Base-by-base conservation (phyloP, 2,329 filamentous ascomycete species). In the Lecanicillium sp. region DNA sequence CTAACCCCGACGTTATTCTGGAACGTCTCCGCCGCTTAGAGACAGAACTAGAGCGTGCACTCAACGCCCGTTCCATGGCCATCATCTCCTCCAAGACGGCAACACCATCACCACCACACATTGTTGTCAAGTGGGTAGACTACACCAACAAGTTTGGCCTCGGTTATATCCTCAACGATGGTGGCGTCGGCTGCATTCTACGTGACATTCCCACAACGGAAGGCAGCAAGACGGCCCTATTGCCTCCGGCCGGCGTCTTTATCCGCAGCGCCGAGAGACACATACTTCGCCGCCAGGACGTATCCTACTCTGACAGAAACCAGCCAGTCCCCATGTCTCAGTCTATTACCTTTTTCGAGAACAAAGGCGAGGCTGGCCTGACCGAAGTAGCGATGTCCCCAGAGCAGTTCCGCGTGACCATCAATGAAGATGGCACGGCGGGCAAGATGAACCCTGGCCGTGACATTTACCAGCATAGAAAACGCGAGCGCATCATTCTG, bases 131-230 rank as follows among this genome's bases (percentile, higher is more conserved):
- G 61, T 93, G 87, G 87, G 87, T 93, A 6, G 87, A 93, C 62
- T 93, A 93, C 64, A 89, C 86, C 51, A 88, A 90, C 65, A 90
- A 90, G 62, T 89, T 90, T 62, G 87, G 87, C 11, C 75, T 93
- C 14, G 87, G 87, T 29, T 93, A 91, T 59, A 88, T 91, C 50
- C 71, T 93, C 46, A 87, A 87, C 52, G 86, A 91, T 55, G 87
- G 87, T 24, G 89, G 83, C 52, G 83, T 90, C 17, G 87, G 87
- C 14, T 90, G 85, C 54, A 79, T 84, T 41, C 68, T 82, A 43
- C 71, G 74, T 20, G 77, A 76, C 50, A 76, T 81, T 45, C 73
- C 75, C 11, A 73, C 73, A 2, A 70, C 70, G 1, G 70, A 75
- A 42, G 75, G 73, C 23, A 67, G 67, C 51, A 73, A 71, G 52